Percentiles rank a stretch among this genome's conserved stretches.
Conservation (phyloP, 2,329 filamentous ascomycete genomes). For the Penicillium sp. region DNA sequence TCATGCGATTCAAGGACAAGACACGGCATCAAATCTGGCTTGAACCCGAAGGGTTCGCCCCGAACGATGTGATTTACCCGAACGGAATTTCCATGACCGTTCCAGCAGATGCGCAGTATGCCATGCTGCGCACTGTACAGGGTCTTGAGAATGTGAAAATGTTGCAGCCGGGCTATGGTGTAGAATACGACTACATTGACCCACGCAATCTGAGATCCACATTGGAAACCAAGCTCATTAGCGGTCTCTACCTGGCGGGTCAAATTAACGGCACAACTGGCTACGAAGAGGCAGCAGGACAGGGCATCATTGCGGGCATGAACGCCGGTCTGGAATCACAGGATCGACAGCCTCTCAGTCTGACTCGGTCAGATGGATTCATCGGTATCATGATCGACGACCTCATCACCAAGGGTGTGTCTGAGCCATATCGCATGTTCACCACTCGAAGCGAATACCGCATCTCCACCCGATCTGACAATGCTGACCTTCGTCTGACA, state of each 20-base stretch:
- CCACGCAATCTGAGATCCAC: slow-evolving; percentile 84
- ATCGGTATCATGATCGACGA: slow-evolving; percentile 99
- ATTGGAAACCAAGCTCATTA: slow-evolving; percentile 88
- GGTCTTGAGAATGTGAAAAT: slow-evolving; percentile 87
- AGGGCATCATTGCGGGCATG: slow-evolving; percentile 87
- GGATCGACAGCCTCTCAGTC: slow-evolving; percentile 62
- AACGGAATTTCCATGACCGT: slow-evolving; percentile 98
- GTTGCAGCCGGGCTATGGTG: slow-evolving; percentile 93
- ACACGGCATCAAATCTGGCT: slow-evolving; percentile 89
- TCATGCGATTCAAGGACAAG: slow-evolving; percentile 82
- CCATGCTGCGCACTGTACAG: slow-evolving; percentile 79
- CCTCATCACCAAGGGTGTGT: slow-evolving; percentile 92
- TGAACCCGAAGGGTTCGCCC: slow-evolving; percentile 88
- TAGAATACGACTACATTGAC: slow-evolving; percentile 98
- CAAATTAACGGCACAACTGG: slow-evolving; percentile 99
- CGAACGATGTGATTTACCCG: slow-evolving; percentile 83
- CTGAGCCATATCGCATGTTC: slow-evolving; percentile 98
- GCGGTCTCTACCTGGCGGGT: slow-evolving; percentile 84
- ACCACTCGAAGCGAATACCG: slow-evolving; percentile 94
- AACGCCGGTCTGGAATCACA: slow-evolving; percentile 84
- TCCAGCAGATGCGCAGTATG: slow-evolving; percentile 80
- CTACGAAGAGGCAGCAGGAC: slow-evolving; percentile 94
- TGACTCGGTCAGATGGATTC: slow-evolving; percentile 85
- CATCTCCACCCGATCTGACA: slow-evolving; percentile 88
- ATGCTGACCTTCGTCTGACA: slow-evolving; percentile 86